phyloP scores from a whole-genome alignment of 2,329 filamentous ascomycete genomes.

The Blastomyces parvus region DNA sequence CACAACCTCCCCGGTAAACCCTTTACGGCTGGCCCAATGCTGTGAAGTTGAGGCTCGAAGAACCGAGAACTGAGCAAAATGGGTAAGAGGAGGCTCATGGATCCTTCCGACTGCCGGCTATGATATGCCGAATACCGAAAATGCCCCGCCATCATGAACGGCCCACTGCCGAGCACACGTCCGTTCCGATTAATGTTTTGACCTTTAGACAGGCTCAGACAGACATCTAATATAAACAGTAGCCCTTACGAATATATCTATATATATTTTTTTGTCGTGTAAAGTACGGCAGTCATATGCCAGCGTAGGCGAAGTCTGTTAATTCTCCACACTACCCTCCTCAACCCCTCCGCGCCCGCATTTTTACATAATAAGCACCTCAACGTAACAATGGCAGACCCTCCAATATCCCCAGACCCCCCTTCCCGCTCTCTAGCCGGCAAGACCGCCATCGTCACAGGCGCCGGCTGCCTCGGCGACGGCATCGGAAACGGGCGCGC shows the following conservation, averaged over 20 bases:
- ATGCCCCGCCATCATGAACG: not conserved
- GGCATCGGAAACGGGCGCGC: slow-evolving; percentile 54
- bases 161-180: not conserved
- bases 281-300: not conserved
- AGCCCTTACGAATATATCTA: not conserved
- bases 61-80: not conserved
- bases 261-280: not conserved
- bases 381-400: not conserved
- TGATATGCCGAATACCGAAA: slow-evolving; percentile 6
- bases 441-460: slow-evolving; percentile 44
- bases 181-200: not conserved
- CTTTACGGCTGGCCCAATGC: not conserved
- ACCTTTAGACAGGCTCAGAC: not conserved
- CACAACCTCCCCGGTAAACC: not conserved
- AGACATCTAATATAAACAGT: not conserved
- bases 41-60: not conserved
- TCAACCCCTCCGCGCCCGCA: not conserved
- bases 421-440: slow-evolving; percentile 17
- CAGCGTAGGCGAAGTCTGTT: not conserved
- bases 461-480: slow-evolving; percentile 48
- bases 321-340: not conserved
- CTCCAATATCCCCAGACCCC: slow-evolving; percentile 15
- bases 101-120: not conserved
- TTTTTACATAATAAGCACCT: not conserved
- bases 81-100: too few relatives aligned